phyloP scores from a whole-genome alignment of 1,139 yeast genomes.

The Lodderomyces pseudojiufengensis region DNA sequence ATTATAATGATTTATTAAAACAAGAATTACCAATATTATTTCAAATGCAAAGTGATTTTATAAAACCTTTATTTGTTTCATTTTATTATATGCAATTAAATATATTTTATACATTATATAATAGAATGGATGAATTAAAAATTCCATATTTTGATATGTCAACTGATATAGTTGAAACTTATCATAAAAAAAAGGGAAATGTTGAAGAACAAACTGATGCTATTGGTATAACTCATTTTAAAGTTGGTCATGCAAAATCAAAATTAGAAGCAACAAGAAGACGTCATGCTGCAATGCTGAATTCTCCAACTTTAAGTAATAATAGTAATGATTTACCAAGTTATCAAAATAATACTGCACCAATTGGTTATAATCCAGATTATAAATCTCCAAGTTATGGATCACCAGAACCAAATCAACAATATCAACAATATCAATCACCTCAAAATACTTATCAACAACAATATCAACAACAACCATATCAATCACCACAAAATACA shows the following conservation, averaged over 20 bases:
- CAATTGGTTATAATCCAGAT: slow-evolving; percentile 20
- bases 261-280: slow-evolving; percentile 80
- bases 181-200: slow-evolving; percentile 77
- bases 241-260: slow-evolving; percentile 79
- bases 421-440: slow-evolving; percentile 13
- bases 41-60: slow-evolving; percentile 84
- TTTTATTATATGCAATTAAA: slow-evolving; percentile 97
- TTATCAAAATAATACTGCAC: slow-evolving; percentile 18
- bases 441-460: slow-evolving; percentile 9
- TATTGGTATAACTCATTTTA: slow-evolving; percentile 83
- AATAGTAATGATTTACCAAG: slow-evolving; percentile 24
- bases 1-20: slow-evolving; percentile 91
- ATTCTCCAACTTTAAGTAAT: slow-evolving; percentile 27
- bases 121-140: slow-evolving; percentile 90
- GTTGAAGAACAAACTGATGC: slow-evolving; percentile 87
- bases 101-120: slow-evolving; percentile 88
- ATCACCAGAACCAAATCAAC: slow-evolving; percentile 17
- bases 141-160: slow-evolving; percentile 90
- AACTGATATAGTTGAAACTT: slow-evolving; percentile 80
- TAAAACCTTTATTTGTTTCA: slow-evolving; percentile 87
- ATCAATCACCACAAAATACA: neutral
- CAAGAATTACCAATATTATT: slow-evolving; percentile 84
- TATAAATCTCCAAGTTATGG: slow-evolving; percentile 18
- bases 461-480: slow-evolving; percentile 15
- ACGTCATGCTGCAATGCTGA: slow-evolving; percentile 52